phyloP scores from a whole-genome alignment of 305 asterid species.

The Fraxinus angustifolia region DNA sequence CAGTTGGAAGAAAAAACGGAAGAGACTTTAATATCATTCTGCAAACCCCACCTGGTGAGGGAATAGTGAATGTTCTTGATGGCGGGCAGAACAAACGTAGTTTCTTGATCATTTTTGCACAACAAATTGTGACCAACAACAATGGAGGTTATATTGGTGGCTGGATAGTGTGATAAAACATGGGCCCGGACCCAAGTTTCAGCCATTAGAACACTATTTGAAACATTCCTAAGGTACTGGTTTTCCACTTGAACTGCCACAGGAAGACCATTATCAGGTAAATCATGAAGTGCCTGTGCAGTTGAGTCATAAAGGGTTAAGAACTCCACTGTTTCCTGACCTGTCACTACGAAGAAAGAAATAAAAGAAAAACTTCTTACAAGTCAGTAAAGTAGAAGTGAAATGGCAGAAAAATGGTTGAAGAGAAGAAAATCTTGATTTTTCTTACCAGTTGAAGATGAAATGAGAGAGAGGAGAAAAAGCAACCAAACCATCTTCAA shows the following conservation, averaged over 20 bases:
- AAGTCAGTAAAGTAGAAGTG: background rate
- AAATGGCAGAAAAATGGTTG: background rate
- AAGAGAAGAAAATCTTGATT: background rate
- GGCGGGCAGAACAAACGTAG: conserved; percentile 42
- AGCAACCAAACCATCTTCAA: conserved; percentile 22
- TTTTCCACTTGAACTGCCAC: conserved; percentile 46
- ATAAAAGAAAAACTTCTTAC: background rate
- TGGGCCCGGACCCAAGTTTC: conserved; percentile 64
- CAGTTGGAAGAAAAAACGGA: conserved; percentile 56
- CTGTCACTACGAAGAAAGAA: conserved; percentile 31
- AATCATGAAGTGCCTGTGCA: conserved; percentile 18
- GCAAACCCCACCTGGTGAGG: conserved; percentile 94
- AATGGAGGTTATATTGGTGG: conserved; percentile 53
- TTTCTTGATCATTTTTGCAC: conserved; percentile 37
- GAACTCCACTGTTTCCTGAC: conserved; percentile 40
- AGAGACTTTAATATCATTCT: conserved; percentile 53
- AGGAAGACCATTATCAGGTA: conserved; percentile 18
- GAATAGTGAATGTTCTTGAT: conserved; percentile 64
- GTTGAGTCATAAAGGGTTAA: conserved; percentile 26
- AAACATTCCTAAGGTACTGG: conserved; percentile 45
- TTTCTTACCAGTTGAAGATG: conserved; percentile 26
- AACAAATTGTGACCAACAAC: conserved; percentile 47
- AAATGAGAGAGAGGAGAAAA: conserved; percentile 21
- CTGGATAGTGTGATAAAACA: conserved; percentile 64
- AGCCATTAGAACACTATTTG: conserved; percentile 59